Evolutionary conservation across 2,329 filamentous ascomycete genomes (phyloP), one percentile per base, ranked within the genome.

Genomic region (Sarocladium strictum): DNA sequence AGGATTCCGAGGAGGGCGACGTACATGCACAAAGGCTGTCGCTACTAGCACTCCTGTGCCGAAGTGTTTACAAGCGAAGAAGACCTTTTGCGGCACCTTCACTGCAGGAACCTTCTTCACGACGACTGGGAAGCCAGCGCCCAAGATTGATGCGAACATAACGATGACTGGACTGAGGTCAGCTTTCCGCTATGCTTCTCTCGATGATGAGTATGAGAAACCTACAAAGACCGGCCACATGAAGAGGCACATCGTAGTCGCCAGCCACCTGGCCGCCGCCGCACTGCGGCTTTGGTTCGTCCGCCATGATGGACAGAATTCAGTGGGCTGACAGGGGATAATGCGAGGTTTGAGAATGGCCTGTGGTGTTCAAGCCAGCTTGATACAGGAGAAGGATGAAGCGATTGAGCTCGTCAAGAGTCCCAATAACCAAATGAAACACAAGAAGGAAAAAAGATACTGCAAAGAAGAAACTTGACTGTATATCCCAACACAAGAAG

Each of bases 1-100:
- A 37, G 7, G 9, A 41, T 37, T 33, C 35, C 10, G 1, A 23
- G 12, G 2, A 21, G 2, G 3, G n/a, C n/a, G 3, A 67, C 75
- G 60, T 62, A 84, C 76, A 75, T 89, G 86, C 19, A 89, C 85
- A 60, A 89, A 89, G 2, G 86, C 86, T 2, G 86, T 89, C 24
- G 86, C 85, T 55, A 89, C 80, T 35, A 89, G 73, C 17, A 89
- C 86, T 57, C 86, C 86, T 0, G 86, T 89, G 64, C 86, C 83
- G 58, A 86, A 86, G 61, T 84, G 81, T 60, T 84, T 84, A 68
- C 79, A 83, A 54, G 80, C 77, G 63, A 84, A 84, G 66, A 84
- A 83, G 29, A 81, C 63, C 59, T 73, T 76, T 1, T 76, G 70
- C 0, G 80, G 79, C 9, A 83, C 77, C 66, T 79, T 81, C 62